Conservation (phyloP, 2,329 filamentous ascomycete genomes). For the Thermothelomyces thermophilus region DNA sequence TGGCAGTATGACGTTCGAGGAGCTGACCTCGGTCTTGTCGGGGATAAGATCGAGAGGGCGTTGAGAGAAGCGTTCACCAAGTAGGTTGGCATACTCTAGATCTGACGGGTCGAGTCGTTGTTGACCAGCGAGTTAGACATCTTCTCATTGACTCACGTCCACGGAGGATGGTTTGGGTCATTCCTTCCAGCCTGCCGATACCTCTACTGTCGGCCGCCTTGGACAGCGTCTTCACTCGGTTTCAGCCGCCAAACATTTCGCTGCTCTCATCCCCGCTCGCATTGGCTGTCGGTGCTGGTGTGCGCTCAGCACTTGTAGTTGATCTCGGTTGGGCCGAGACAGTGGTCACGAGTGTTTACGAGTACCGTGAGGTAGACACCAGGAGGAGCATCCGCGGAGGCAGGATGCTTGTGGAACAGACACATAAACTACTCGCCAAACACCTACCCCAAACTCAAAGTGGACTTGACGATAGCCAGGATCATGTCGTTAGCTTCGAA, state of each 20-base stretch:
- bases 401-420: conserved; percentile 61
- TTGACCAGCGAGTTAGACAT: conserved; percentile 37
- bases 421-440: conserved; percentile 56
- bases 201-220: conserved; percentile 70
- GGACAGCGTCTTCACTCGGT: conserved; percentile 71
- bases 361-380: conserved; percentile 74
- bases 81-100: conserved; percentile 37
- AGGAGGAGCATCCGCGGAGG: conserved; percentile 68
- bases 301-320: conserved; percentile 78
- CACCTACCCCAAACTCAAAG: conserved; percentile 30
- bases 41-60: conserved; percentile 79
- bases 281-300: conserved; percentile 67
- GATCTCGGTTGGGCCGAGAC: conserved; percentile 94
- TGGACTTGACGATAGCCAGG: conserved; percentile 12
- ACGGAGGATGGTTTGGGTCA: conserved; percentile 64
- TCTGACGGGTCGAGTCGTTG: background rate
- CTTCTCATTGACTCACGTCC: conserved; percentile 68
- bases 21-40: conserved; percentile 70
- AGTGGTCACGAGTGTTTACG: conserved; percentile 76
- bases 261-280: conserved; percentile 73
- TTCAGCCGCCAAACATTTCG: conserved; percentile 73
- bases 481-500: conserved; percentile 56
- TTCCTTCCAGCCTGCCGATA: conserved; percentile 72
- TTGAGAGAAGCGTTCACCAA: conserved; percentile 77
- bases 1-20: conserved; percentile 71